Percentiles rank a stretch among this genome's conserved stretches.
phyloP scores from a whole-genome alignment of 1,139 yeast genomes.

The Entelexis sorbosivorans region DNA sequence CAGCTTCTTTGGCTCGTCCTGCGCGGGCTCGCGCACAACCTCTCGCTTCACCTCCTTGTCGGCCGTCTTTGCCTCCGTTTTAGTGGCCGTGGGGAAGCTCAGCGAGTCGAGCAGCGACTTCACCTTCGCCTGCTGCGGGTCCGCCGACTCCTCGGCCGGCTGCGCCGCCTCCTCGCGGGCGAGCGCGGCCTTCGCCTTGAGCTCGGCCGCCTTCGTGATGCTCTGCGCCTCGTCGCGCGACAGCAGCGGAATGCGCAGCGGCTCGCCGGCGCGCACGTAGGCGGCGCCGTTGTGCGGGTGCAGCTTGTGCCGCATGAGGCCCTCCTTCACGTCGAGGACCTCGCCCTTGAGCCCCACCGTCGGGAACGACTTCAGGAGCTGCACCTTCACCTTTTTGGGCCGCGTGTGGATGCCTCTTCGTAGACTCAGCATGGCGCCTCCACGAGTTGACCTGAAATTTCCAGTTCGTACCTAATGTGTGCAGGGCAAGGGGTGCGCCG shows the following conservation, averaged over 20 bases:
- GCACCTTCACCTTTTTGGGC: constrained; percentile 51
- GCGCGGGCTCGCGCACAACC: not conserved
- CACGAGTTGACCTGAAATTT: not conserved
- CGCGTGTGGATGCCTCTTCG: constrained; percentile 19
- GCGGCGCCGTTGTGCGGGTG: constrained; percentile 65
- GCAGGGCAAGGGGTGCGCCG: not conserved
- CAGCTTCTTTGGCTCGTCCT: constrained; percentile 12
- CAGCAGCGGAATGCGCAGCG: constrained; percentile 54
- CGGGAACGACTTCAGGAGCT: constrained; percentile 48
- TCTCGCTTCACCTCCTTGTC: not conserved
- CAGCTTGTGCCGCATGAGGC: constrained; percentile 69
- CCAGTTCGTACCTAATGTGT: not conserved
- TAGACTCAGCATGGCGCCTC: constrained; percentile 2
- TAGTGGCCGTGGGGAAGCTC: constrained; percentile 17
- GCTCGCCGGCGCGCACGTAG: constrained; percentile 44
- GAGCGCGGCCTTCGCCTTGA: constrained; percentile 5
- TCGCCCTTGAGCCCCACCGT: constrained; percentile 41
- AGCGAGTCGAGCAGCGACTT: constrained; percentile 20
- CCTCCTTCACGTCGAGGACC: constrained; percentile 64
- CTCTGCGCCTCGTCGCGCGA: constrained; percentile 27
- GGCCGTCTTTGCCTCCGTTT: not conserved
- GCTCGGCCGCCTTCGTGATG: constrained; percentile 10
- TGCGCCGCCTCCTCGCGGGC: constrained; percentile 5
- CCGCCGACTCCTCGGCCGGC: not conserved
- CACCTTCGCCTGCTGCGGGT: constrained; percentile 6